Conservation (phyloP, 2,329 filamentous ascomycete species). For the Fusarium albosuccineum region DNA sequence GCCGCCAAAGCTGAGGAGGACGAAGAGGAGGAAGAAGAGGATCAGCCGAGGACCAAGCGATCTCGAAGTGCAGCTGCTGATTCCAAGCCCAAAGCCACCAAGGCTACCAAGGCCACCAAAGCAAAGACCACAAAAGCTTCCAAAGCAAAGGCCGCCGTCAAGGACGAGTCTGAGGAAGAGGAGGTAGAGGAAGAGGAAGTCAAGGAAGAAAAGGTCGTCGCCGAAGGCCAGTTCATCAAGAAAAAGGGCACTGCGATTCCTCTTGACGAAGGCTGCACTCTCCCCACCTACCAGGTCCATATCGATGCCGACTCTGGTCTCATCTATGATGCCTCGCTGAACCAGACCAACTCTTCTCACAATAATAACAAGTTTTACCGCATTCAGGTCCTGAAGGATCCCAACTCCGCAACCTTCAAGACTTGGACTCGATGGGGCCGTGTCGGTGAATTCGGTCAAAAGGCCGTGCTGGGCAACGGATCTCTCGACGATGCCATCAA, state of each 20-base stretch:
- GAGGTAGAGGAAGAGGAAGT: conserved; percentile 43
- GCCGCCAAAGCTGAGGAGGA: conserved; percentile 39
- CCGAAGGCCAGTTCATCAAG: conserved; percentile 62
- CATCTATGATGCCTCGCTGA: conserved; percentile 84
- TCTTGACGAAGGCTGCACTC: conserved; percentile 61
- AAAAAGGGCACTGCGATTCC: conserved; percentile 62
- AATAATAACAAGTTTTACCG: conserved; percentile 91
- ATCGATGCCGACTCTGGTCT: conserved; percentile 71
- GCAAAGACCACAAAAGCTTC: conserved; percentile 37
- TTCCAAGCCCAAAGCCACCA: conserved; percentile 19
- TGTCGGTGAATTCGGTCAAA: conserved; percentile 72
- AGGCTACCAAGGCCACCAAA: conserved; percentile 35
- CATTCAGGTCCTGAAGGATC: conserved; percentile 70
- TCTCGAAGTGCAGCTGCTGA: conserved; percentile 16
- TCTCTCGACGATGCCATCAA: conserved; percentile 58
- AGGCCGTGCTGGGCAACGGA: conserved; percentile 57
- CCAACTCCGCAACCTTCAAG: conserved; percentile 57
- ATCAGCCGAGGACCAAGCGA: conserved; percentile 49
- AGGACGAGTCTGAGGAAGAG: conserved; percentile 48
- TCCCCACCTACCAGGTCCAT: conserved; percentile 66
- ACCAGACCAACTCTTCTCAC: conserved; percentile 77
- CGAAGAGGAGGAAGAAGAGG: conserved; percentile 42
- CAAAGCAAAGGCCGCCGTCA: conserved; percentile 30
- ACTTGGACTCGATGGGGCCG: conserved; percentile 87
- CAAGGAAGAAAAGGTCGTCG: conserved; percentile 53